Evolutionary conservation across 2,329 filamentous ascomycete species (phyloP), one percentile per base, ranked within the genome.

Genomic region (Davidsoniella australis): DNA sequence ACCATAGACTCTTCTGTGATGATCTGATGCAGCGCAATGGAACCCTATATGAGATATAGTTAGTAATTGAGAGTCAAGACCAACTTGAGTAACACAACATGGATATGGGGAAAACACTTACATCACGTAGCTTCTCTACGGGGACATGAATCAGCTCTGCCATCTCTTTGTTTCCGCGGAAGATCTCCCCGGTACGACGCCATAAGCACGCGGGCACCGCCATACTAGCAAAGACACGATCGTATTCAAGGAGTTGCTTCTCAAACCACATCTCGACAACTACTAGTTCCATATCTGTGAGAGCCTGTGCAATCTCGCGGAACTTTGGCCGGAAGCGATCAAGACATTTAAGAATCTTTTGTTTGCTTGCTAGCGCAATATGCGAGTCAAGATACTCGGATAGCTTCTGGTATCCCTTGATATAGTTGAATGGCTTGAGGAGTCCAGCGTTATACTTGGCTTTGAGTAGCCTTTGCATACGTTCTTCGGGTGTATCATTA

Each of bases 201-300:
- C 91, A 98, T 62, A 89, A 94, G 64, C 91, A 98, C 12, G 91
- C 91, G 0, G 91, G 91, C 54, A 98, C 89, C 2, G 91, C 91
- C 91, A 98, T 98, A 62, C 87, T 94, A 2, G 91, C 91, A 67
- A 98, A 98, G 1, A 98, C 88, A 29, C 91, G 85, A 60, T 98
- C 91, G 59, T 96, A 96, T 61, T 96, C 91, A 83, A 96, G 91
- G 57, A 98, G 67, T 55, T 85, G 91, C 59, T 83, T 79, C 64
- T 98, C 91, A 60, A 98, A 96, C 89, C 91, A 96, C 86, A 96
- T 95, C 66, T 98, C 91, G 9, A 96, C 89, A 52, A 88, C 78
- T 24, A 96, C 81, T 23, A 98, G 76, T 64, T 98, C 86, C 62
- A 95, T 84, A 64, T 98, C 91, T 2, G 85, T 95, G 60, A 96